A percentile compares a stretch with the other conserved stretches of the same genome.
These are phyloP conservation scores for Pseudogymnoascus sp. DNA, from an alignment of 2,329 filamentous ascomycete genomes.

Conservation along the genomic window DNA sequence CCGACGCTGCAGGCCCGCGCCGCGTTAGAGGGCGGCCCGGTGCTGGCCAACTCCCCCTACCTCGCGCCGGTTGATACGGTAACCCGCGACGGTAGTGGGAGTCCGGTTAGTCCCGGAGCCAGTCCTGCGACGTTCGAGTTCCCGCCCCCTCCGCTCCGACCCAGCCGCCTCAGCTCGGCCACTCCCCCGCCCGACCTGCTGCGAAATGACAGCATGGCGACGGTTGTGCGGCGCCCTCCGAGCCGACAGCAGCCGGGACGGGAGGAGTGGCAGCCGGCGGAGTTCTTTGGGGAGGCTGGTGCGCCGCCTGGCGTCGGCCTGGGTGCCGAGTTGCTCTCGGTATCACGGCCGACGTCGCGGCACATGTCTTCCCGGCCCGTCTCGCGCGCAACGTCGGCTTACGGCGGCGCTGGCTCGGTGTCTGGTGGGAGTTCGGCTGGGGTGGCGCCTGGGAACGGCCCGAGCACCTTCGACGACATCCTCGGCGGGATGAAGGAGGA, in stretches of 20 bases:
- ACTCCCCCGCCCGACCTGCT: not conserved
- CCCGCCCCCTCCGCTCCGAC: not conserved
- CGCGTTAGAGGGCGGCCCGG: not conserved
- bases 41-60: not conserved
- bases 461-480: slow-evolving; percentile 42
- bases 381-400: not conserved
- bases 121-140: not conserved
- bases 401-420: not conserved
- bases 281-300: not conserved
- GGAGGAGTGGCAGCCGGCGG: not conserved
- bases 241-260: not conserved
- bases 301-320: not conserved
- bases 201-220: not conserved
- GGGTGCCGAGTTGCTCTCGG: not conserved
- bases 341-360: not conserved
- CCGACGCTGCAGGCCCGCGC: not conserved
- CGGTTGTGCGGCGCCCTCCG: not conserved
- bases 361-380: not conserved
- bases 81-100: not conserved
- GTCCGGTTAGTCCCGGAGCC: not conserved
- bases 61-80: not conserved
- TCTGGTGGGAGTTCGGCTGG: not conserved
- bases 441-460: not conserved
- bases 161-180: not conserved
- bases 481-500: slow-evolving; percentile 30